Percentiles rank a stretch among this genome's conserved stretches.
Evolutionary conservation across 306 rosid genomes (phyloP).

Genomic region (Cajanus cajan): DNA sequence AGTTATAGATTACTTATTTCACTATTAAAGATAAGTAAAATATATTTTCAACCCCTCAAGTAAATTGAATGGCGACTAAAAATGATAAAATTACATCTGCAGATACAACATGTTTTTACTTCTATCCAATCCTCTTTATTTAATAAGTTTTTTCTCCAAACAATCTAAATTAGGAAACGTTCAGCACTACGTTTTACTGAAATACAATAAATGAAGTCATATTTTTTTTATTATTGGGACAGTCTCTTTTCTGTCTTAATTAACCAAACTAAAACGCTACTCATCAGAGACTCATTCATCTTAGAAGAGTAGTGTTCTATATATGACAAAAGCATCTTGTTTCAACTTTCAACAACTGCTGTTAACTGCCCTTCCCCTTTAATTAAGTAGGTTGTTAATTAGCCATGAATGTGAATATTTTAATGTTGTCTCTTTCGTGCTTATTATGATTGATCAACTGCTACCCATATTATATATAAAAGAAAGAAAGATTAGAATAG

Average conservation of each 20-base stretch:
- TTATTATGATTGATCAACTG: slow-evolving; percentile 9
- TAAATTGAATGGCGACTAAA: no score
- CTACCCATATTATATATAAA: not conserved
- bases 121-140: not conserved
- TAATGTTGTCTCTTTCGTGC: not conserved
- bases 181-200: no score
- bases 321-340: not conserved
- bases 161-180: not conserved
- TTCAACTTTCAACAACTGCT: slow-evolving; percentile 20
- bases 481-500: no score
- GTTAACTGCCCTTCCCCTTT: slow-evolving; percentile 23
- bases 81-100: no score
- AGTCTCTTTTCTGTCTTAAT: not conserved
- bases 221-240: not conserved
- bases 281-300: not conserved
- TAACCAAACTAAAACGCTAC: not conserved
- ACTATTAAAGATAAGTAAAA: no score
- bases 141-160: not conserved
- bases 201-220: no score
- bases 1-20: not conserved
- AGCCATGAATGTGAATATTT: not conserved
- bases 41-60: no score
- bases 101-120: not conserved
- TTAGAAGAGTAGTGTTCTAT: not conserved
- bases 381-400: not conserved